Percentiles rank a stretch among this genome's conserved stretches.
These are phyloP conservation scores for Boletus bicolor DNA, from an alignment of 768 basidiomycete species.

Conservation along the genomic window DNA sequence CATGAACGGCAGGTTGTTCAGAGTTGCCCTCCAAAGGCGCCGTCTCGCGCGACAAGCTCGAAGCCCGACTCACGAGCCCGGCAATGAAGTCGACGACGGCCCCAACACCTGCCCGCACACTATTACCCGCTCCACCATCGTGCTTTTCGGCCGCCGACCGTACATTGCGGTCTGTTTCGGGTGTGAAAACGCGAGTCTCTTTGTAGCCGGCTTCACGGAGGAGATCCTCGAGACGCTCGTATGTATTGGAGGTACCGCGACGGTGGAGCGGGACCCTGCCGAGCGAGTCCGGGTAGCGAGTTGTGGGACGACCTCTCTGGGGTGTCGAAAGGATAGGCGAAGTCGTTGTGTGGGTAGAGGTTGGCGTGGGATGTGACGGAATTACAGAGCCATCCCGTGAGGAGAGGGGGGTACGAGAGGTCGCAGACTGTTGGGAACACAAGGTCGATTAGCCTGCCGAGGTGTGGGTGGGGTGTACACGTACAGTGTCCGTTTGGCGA, in stretches of 20 bases:
- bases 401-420: conserved; percentile 6
- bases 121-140: conserved; percentile 32
- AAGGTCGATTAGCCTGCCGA: conserved; percentile 13
- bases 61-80: conserved; percentile 46
- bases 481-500: conserved; percentile 19
- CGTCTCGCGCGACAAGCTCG: conserved; percentile 21
- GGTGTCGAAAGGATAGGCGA: conserved; percentile 40
- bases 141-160: conserved; percentile 24
- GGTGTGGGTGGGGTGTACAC: neutral
- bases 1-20: conserved; percentile 2
- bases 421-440: conserved; percentile 7
- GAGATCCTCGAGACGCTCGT: conserved; percentile 82
- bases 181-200: conserved; percentile 87
- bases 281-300: conserved; percentile 56
- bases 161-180: conserved; percentile 61
- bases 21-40: conserved; percentile 7
- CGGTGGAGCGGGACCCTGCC: conserved; percentile 73
- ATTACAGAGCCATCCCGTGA: conserved; percentile 4
- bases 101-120: conserved; percentile 42
- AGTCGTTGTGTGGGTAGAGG: neutral
- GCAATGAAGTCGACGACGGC: conserved; percentile 66
- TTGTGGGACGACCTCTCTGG: conserved; percentile 37
- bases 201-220: conserved; percentile 88
- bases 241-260: conserved; percentile 74
- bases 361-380: conserved; percentile 10